These are phyloP conservation scores for Obelidium mucronatum DNA, from an alignment of 192 early-diverging fungal species.

Conservation along the genomic window DNA sequence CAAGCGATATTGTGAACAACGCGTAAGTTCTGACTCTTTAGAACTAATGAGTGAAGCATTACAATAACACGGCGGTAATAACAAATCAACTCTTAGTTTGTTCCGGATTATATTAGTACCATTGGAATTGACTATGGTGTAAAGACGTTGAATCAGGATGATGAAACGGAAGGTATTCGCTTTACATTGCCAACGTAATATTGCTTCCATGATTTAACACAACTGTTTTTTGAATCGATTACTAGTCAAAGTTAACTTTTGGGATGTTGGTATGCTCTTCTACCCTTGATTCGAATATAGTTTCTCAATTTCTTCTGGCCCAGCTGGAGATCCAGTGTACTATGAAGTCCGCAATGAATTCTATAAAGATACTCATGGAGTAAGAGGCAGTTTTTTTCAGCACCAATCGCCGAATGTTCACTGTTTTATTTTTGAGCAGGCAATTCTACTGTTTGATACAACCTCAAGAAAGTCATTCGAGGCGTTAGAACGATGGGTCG, in stretches of 20 bases:
- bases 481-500: constrained; percentile 50
- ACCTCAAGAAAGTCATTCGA: constrained; percentile 46
- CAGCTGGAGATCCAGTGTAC: constrained; percentile 59
- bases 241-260: constrained; percentile 68
- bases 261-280: constrained; percentile 53
- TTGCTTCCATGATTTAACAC: not conserved
- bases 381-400: constrained; percentile 19
- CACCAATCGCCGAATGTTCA: not conserved
- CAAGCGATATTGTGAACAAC: constrained; percentile 62
- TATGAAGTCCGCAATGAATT: constrained; percentile 68
- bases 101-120: constrained; percentile 63
- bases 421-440: constrained; percentile 13
- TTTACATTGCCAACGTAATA: constrained; percentile 32
- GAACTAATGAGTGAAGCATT: not conserved
- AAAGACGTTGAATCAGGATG: constrained; percentile 47
- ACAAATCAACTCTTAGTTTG: constrained; percentile 43
- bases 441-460: constrained; percentile 54
- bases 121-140: constrained; percentile 72
- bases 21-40: constrained; percentile 38
- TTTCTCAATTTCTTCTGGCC: not conserved
- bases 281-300: not conserved
- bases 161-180: constrained; percentile 42
- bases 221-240: no score
- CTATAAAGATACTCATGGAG: constrained; percentile 66
- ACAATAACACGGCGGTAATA: not conserved